phyloP scores from a whole-genome alignment of 106 monocot genomes.

The Acanthochlamys bracteata region DNA sequence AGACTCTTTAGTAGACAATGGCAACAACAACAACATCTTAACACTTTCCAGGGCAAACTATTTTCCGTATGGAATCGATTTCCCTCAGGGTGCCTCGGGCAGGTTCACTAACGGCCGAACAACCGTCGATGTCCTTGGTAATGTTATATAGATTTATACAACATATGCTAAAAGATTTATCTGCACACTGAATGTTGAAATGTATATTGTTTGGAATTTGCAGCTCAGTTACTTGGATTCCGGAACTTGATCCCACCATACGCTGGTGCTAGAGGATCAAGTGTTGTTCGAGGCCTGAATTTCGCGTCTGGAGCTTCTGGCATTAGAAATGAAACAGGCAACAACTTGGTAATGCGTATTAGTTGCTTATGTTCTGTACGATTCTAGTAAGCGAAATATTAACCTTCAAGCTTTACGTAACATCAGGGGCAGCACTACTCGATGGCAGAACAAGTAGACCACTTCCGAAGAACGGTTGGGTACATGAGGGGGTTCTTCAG shows the following conservation, averaged over 20 bases:
- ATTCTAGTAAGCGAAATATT: too few relatives aligned
- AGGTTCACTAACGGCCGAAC: conserved; percentile 83
- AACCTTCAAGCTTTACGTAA: too few relatives aligned
- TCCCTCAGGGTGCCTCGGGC: conserved; percentile 48
- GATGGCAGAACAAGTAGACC: conserved; percentile 42
- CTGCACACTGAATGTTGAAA: not conserved
- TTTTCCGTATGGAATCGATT: conserved; percentile 80
- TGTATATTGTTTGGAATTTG: not conserved
- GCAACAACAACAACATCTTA: conserved; percentile 70
- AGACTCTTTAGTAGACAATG: conserved; percentile 83
- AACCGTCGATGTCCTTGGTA: conserved; percentile 54
- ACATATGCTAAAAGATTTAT: not conserved
- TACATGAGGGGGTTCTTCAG: conserved; percentile 29
- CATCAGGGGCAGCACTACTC: conserved; percentile 53
- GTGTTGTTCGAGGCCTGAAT: conserved; percentile 44
- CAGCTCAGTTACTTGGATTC: conserved; percentile 66
- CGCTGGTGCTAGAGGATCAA: conserved; percentile 14
- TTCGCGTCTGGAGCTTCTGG: conserved; percentile 79
- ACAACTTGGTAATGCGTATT: conserved; percentile 45
- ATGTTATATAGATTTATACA: not conserved
- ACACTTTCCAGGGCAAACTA: conserved; percentile 79
- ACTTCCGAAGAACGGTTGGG: conserved; percentile 29
- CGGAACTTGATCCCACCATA: conserved; percentile 48
- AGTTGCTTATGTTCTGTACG: too few relatives aligned
- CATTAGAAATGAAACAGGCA: conserved; percentile 61